A percentile compares a stretch with the other conserved stretches of the same genome.
Evolutionary conservation across 352 stramenopile genomes (phyloP).

Genomic region (Phytophthora sansomeana): DNA sequence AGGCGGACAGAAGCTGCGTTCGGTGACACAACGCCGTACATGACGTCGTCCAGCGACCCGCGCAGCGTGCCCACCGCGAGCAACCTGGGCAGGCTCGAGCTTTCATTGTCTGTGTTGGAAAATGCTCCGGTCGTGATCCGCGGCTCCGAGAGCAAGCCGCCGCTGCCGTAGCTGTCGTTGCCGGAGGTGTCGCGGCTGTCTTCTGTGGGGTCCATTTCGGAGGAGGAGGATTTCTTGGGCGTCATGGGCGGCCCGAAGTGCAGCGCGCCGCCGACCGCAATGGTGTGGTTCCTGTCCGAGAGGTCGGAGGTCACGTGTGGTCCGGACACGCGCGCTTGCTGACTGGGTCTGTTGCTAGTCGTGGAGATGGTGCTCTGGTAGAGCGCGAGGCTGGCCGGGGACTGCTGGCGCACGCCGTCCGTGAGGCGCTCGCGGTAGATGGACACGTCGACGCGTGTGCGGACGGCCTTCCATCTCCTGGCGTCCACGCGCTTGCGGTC

Average conservation of each 20-base stretch:
- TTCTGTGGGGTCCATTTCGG: conserved; percentile 22
- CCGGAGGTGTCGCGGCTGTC: conserved; percentile 31
- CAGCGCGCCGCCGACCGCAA: conserved; percentile 15
- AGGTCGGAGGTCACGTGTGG: conserved; percentile 26
- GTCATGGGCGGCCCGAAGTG: conserved; percentile 17
- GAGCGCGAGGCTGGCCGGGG: conserved; percentile 28
- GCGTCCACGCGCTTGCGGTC: conserved; percentile 49
- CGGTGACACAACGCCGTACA: conserved; percentile 62
- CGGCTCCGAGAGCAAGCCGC: conserved; percentile 24
- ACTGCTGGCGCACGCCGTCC: conserved; percentile 29
- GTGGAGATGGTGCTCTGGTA: conserved; percentile 33
- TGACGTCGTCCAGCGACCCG: conserved; percentile 62
- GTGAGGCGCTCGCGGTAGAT: conserved; percentile 50
- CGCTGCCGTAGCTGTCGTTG: conserved; percentile 38
- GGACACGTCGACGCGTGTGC: conserved; percentile 45
- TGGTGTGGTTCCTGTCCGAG: conserved; percentile 20
- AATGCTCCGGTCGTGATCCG: conserved; percentile 33
- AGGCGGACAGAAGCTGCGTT: conserved; percentile 46
- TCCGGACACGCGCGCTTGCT: conserved; percentile 14
- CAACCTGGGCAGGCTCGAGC: conserved; percentile 40
- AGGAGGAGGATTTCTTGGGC: conserved; percentile 24
- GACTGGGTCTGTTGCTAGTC: conserved; percentile 36
- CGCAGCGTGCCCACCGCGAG: conserved; percentile 50
- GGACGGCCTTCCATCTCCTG: conserved; percentile 52
- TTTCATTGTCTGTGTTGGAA: conserved; percentile 23